Base-by-base conservation (phyloP, 495 filamentous ascomycete species). In the Cercophora sp. region DNA sequence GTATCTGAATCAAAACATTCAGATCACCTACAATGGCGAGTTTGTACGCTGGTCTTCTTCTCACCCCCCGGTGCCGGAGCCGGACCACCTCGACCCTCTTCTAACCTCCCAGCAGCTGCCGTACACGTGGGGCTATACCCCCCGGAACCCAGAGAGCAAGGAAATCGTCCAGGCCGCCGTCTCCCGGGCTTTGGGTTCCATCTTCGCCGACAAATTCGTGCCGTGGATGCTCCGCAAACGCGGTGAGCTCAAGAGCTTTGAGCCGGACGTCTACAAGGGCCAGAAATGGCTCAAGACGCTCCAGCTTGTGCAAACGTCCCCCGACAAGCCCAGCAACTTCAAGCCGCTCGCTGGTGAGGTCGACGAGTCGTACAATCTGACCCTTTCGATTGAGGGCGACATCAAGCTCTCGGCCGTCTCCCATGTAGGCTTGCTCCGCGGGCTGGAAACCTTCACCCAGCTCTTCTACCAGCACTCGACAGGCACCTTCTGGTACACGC, bases 171-270 rank as follows among this genome's bases (percentile, higher is more conserved):
- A 73, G 50, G 71, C 66, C 46, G 77, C 66, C n/a, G 59, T 80
- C 16, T 66, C 70, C 27, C 68, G 78, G 27, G 64, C 71, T 4
- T 48, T 76, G 26, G 55, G 68, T 18, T 76, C 70, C 39, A 77
- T 89, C 24, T 83, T 89, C 64, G 64, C 71, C 20, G 67, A 81
- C 54, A 79, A 77, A 53, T 81, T 88, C 37, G 76, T 87, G 10
- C 88, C 88, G 3, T 92, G 88, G 87, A 88, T 83, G 70, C 80
- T 91, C 51, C 75, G 86, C 55, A 73, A 76, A 23, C 78, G 82
- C 11, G 70, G 77, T 37, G 29, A 64, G 41, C 68, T 75, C 23
- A 67, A 75, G 34, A 54, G 75, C 19, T 87, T 77, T 52, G 87
- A 91, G 68, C 88, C 87, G 2, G 60, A 65, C 25, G 52, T 65